Conservation (phyloP, 2,329 filamentous ascomycete genomes). For the Alternaria atra region DNA sequence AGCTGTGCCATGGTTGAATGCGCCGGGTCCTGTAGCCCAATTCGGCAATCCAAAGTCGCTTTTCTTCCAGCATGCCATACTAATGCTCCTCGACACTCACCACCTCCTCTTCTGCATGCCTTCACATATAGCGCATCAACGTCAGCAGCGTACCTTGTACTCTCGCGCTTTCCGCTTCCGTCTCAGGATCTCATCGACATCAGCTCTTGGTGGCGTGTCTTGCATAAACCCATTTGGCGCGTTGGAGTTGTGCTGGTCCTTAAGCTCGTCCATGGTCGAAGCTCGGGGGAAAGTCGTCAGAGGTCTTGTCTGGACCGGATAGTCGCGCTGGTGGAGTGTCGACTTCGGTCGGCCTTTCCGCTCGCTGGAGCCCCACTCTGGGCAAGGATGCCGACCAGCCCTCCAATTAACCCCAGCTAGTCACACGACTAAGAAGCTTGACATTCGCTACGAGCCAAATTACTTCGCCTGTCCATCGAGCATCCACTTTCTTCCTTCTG, state of each 20-base stretch:
- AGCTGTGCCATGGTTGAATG: constrained; percentile 13
- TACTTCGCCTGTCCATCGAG: background rate
- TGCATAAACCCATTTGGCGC: constrained; percentile 35
- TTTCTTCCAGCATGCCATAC: background rate
- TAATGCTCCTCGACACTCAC: background rate
- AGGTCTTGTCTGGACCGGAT: constrained; percentile 28
- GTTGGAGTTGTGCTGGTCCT: constrained; percentile 37
- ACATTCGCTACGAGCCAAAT: background rate
- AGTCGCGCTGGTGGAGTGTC: constrained; percentile 25
- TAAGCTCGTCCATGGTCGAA: constrained; percentile 42
- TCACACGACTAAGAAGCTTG: constrained; percentile 25
- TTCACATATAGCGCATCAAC: constrained; percentile 4
- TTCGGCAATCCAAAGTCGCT: constrained; percentile 21
- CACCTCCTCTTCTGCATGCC: constrained; percentile 1
- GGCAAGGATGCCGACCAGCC: constrained; percentile 10
- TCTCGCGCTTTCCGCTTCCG: constrained; percentile 61
- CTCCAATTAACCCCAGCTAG: constrained; percentile 14
- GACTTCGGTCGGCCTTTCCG: constrained; percentile 21
- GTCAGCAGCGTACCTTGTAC: constrained; percentile 55
- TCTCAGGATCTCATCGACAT: constrained; percentile 60
- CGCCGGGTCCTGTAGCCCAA: constrained; percentile 28
- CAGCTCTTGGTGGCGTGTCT: constrained; percentile 54
- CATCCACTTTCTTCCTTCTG: constrained; percentile 2
- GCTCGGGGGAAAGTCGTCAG: constrained; percentile 26
- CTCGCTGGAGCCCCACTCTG: constrained; percentile 24